Evolutionary conservation across 2,329 filamentous ascomycete genomes (phyloP).

Genomic region (Colletotrichum shisoi): DNA sequence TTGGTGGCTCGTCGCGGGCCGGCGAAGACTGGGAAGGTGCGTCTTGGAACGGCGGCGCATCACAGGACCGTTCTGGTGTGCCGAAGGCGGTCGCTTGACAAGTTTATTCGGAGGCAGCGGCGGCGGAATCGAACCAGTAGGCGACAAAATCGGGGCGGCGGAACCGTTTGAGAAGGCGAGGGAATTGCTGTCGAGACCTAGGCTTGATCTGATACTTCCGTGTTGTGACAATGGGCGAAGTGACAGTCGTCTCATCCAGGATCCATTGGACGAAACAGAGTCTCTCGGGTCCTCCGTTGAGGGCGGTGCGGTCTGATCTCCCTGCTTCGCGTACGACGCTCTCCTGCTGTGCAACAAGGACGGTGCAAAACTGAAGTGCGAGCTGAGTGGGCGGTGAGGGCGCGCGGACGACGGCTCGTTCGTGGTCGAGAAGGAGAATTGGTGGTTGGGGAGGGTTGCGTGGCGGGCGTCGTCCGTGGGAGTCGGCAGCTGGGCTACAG

Average conservation of each 20-base stretch:
- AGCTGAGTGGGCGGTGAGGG: slow-evolving; percentile 47
- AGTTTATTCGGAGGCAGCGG: slow-evolving; percentile 75
- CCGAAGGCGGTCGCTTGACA: slow-evolving; percentile 74
- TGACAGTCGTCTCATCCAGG: slow-evolving; percentile 77
- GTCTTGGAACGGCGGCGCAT: slow-evolving; percentile 63
- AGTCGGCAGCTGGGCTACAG: slow-evolving; percentile 47
- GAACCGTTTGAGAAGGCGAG: slow-evolving; percentile 72
- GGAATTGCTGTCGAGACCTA: slow-evolving; percentile 71
- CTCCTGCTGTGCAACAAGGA: slow-evolving; percentile 53
- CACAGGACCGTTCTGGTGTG: slow-evolving; percentile 55
- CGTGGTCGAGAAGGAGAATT: slow-evolving; percentile 42
- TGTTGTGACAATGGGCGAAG: slow-evolving; percentile 70
- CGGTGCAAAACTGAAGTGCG: slow-evolving; percentile 51
- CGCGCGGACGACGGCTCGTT: slow-evolving; percentile 42
- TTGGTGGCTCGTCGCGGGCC: slow-evolving; percentile 82
- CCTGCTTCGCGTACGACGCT: slow-evolving; percentile 53
- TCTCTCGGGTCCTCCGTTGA: slow-evolving; percentile 59
- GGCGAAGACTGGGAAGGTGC: slow-evolving; percentile 70
- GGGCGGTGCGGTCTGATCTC: slow-evolving; percentile 48
- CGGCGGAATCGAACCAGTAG: slow-evolving; percentile 50
- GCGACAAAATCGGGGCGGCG: slow-evolving; percentile 67
- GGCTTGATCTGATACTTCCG: slow-evolving; percentile 70
- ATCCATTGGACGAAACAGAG: slow-evolving; percentile 68
- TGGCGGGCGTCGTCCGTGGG: slow-evolving; percentile 43
- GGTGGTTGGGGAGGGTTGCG: slow-evolving; percentile 39